Evolutionary conservation across 2,329 filamentous ascomycete genomes (phyloP).

Genomic region (Stemphylium lycopersici): DNA sequence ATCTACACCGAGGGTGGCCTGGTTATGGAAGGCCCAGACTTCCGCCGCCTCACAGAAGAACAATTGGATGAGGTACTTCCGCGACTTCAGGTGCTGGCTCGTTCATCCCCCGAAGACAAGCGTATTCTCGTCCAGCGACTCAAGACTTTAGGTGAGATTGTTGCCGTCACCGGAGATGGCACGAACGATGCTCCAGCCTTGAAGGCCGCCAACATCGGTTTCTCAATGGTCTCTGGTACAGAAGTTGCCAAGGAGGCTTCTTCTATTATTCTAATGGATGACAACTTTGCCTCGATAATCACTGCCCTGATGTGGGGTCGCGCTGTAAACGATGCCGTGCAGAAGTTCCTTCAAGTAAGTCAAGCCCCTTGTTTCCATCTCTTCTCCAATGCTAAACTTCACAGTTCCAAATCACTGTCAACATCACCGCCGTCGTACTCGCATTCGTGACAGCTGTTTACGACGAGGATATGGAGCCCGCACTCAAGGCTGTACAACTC

Average conservation of each 20-base stretch:
- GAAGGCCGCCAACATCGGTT: slow-evolving; percentile 97
- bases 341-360: slow-evolving; percentile 83
- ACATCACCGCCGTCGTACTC: slow-evolving; percentile 96
- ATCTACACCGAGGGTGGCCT: slow-evolving; percentile 82
- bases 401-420: slow-evolving; percentile 89
- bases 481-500: slow-evolving; percentile 90
- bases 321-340: slow-evolving; percentile 97
- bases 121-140: slow-evolving; percentile 92
- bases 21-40: slow-evolving; percentile 83
- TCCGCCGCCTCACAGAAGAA: slow-evolving; percentile 76
- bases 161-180: slow-evolving; percentile 97
- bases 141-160: slow-evolving; percentile 86
- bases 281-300: slow-evolving; percentile 97
- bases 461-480: slow-evolving; percentile 83
- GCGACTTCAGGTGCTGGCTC: slow-evolving; percentile 85
- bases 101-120: slow-evolving; percentile 96
- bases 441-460: slow-evolving; percentile 97
- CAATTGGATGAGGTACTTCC: slow-evolving; percentile 83
- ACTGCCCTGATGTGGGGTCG: slow-evolving; percentile 92
- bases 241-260: slow-evolving; percentile 94
- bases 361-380: no score
- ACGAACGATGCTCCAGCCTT: slow-evolving; percentile 96
- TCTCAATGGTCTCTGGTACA: slow-evolving; percentile 93
- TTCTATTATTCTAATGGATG: slow-evolving; percentile 95
- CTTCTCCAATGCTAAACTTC: slow-evolving; percentile 10